Evolutionary conservation across 108 stramenopile genomes (phyloP).

Genomic region (Fistulifera pelliculosa): DNA sequence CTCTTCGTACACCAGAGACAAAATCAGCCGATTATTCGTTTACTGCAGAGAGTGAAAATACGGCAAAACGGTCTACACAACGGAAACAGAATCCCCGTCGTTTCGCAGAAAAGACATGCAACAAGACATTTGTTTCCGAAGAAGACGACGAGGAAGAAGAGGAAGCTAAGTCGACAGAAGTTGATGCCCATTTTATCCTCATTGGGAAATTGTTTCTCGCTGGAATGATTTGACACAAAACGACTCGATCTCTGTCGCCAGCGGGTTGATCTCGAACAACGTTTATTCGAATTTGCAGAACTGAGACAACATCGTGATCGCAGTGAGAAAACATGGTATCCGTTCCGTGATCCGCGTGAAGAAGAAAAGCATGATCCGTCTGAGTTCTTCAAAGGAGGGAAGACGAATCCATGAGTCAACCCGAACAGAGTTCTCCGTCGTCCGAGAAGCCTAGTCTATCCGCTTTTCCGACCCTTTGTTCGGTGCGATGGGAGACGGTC

Average conservation of each 20-base stretch:
- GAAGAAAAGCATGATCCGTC: neutral
- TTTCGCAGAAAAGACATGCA: too few relatives aligned
- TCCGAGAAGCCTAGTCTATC: neutral
- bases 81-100: too few relatives aligned
- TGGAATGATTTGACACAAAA: conserved; percentile 14
- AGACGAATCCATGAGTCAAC: neutral
- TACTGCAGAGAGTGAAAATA: too few relatives aligned
- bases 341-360: conserved; percentile 1
- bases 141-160: too few relatives aligned
- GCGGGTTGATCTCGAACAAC: conserved; percentile 31
- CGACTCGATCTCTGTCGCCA: conserved; percentile 19
- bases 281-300: conserved; percentile 23
- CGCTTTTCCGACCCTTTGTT: too few relatives aligned
- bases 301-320: conserved; percentile 1
- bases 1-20: too few relatives aligned
- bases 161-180: too few relatives aligned
- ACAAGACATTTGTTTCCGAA: too few relatives aligned
- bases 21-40: too few relatives aligned
- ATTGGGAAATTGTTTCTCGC: neutral
- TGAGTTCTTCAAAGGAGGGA: neutral
- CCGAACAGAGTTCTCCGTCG: too few relatives aligned
- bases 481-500: conserved; percentile 8
- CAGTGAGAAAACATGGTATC: neutral
- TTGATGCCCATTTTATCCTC: neutral
- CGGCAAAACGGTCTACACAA: too few relatives aligned